Conservation (phyloP, 1,284 basidiomycete genomes). For the Papiliotrema terrestris region DNA sequence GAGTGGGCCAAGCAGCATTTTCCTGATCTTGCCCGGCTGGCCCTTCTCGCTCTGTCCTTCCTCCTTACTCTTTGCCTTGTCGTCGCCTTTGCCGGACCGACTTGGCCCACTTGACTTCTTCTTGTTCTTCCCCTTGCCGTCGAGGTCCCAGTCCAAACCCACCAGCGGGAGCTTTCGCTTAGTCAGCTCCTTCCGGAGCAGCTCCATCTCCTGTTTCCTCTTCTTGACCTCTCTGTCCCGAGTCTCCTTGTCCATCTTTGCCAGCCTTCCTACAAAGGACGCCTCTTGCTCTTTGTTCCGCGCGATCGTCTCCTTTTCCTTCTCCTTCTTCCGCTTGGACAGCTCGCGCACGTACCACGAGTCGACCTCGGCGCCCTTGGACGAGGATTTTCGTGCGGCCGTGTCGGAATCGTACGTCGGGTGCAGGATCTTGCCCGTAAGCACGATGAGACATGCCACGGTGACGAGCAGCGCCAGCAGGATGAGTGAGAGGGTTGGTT, state of each 20-base stretch:
- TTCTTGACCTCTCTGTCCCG: slow-evolving; percentile 9
- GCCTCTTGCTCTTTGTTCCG: slow-evolving; percentile 14
- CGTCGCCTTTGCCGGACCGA: background rate
- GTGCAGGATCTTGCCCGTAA: slow-evolving; percentile 17
- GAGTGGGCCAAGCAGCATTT: slow-evolving; percentile 1
- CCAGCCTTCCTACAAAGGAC: slow-evolving; percentile 7
- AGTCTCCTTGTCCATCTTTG: slow-evolving; percentile 9
- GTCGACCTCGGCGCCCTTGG: slow-evolving; percentile 4
- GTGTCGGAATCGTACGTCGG: slow-evolving; percentile 22
- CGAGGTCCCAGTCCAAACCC: slow-evolving; percentile 3
- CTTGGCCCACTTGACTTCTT: background rate
- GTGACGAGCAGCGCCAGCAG: slow-evolving; percentile 8
- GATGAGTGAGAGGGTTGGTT: slow-evolving; percentile 12
- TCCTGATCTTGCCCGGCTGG: slow-evolving; percentile 2
- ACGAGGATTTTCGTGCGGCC: background rate
- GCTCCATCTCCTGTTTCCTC: slow-evolving; percentile 11
- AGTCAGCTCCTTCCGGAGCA: slow-evolving; percentile 15
- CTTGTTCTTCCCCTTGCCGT: background rate
- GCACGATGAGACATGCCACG: slow-evolving; percentile 13
- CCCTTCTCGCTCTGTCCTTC: background rate
- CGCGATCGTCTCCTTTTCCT: slow-evolving; percentile 7
- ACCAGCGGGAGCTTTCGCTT: slow-evolving; percentile 8
- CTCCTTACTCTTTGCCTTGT: background rate
- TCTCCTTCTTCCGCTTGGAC: slow-evolving; percentile 11
- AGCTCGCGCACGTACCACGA: slow-evolving; percentile 12